A percentile compares a stretch with the other conserved stretches of the same genome.
phyloP scores from a whole-genome alignment of 2,329 filamentous ascomycete species.

The Fusarium euwallaceae region DNA sequence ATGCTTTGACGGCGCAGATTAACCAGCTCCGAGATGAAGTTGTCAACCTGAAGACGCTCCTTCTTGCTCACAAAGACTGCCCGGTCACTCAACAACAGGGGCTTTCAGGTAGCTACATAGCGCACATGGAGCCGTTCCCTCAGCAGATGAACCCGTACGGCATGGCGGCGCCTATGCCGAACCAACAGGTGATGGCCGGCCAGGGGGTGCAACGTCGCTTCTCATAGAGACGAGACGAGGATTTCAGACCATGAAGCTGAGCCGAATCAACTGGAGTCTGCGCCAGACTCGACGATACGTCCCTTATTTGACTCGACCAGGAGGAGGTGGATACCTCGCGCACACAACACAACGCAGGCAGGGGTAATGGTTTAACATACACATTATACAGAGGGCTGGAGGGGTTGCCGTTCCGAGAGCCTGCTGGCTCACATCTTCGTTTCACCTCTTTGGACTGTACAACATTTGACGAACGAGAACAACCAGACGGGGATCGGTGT shows the following conservation, averaged over 20 bases:
- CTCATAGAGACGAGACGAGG: constrained; percentile 58
- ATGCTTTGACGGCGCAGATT: constrained; percentile 86
- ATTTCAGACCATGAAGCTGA: constrained; percentile 10
- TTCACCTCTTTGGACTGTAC: constrained; percentile 46
- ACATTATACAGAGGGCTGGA: constrained; percentile 39
- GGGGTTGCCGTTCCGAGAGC: constrained; percentile 28
- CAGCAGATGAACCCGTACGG: constrained; percentile 72
- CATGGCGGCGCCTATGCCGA: constrained; percentile 66
- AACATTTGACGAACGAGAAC: constrained; percentile 46
- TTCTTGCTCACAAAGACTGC: constrained; percentile 96
- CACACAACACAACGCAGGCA: not conserved
- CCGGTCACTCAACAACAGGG: constrained; percentile 88
- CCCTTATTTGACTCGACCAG: constrained; percentile 41
- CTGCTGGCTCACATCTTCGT: constrained; percentile 33
- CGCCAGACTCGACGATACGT: constrained; percentile 21
- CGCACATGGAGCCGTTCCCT: constrained; percentile 66
- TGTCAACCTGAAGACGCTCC: constrained; percentile 91
- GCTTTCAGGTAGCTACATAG: constrained; percentile 70
- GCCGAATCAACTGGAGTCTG: constrained; percentile 15
- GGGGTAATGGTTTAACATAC: constrained; percentile 36
- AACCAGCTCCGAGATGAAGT: constrained; percentile 90
- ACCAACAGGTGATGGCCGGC: constrained; percentile 68
- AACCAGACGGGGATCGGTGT: constrained; percentile 39
- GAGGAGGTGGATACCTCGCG: constrained; percentile 11
- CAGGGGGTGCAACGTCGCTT: constrained; percentile 69